phyloP scores from a whole-genome alignment of 371 early-diverging fungal genomes.

The Mortierella sp. region DNA sequence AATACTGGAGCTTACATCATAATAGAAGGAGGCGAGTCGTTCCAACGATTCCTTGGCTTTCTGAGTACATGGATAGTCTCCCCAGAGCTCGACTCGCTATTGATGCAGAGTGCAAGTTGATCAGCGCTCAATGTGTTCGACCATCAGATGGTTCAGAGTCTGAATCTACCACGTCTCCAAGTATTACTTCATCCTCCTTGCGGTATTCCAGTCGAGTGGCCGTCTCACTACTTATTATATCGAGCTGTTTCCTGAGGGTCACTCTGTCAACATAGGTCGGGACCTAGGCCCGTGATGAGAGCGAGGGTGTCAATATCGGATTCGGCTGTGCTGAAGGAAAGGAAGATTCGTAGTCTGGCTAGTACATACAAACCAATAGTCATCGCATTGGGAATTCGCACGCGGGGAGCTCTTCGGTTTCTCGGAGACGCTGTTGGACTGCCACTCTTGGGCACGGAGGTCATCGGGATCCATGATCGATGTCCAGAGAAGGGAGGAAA shows the following conservation, averaged over 20 bases:
- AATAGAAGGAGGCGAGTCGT: conserved; percentile 12
- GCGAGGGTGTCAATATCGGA: neutral
- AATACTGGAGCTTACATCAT: conserved; percentile 24
- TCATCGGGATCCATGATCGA: conserved; percentile 35
- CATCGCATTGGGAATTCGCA: conserved; percentile 6
- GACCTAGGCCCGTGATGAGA: conserved; percentile 1
- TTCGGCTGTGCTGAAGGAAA: neutral
- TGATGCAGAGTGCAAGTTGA: neutral
- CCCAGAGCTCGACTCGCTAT: conserved; percentile 36
- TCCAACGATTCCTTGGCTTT: conserved; percentile 18
- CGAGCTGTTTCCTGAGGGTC: conserved; percentile 6
- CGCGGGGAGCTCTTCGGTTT: neutral
- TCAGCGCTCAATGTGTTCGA: neutral
- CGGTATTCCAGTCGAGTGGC: conserved; percentile 9
- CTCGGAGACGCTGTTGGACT: neutral
- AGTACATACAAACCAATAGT: conserved; percentile 45
- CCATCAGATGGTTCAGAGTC: neutral
- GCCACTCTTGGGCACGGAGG: conserved; percentile 24
- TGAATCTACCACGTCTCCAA: neutral
- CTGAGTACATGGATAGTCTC: conserved; percentile 4
- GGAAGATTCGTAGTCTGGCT: neutral
- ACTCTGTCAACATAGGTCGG: conserved; percentile 8
- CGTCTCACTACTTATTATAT: conserved; percentile 5
- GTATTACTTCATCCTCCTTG: conserved; percentile 13
- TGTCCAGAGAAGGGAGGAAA: neutral